phyloP scores from a whole-genome alignment of 2,329 filamentous ascomycete genomes.

The Gaeumannomyces tritici region DNA sequence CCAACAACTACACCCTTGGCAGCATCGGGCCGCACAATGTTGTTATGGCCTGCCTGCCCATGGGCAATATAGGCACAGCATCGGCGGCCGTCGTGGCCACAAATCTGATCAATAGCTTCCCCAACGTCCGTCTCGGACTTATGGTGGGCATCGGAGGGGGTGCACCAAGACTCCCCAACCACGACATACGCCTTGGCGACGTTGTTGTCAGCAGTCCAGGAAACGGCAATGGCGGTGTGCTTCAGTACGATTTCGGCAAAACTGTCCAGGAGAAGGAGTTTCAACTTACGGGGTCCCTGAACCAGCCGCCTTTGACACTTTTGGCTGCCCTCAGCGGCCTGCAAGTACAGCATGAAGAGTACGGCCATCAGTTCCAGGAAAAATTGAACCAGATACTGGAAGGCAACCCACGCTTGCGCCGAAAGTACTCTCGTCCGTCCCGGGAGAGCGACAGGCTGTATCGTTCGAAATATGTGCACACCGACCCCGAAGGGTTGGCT shows the following conservation, averaged over 20 bases:
- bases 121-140: conserved; percentile 18
- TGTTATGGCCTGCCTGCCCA: conserved; percentile 20
- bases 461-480: not conserved
- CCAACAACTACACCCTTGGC: conserved; percentile 22
- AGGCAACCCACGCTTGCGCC: no score
- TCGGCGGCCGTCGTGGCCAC: conserved; percentile 18
- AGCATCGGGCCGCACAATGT: conserved; percentile 23
- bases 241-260: conserved; percentile 10
- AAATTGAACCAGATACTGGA: not conserved
- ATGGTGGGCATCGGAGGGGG: conserved; percentile 26
- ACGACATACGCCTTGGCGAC: conserved; percentile 25
- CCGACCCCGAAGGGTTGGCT: not conserved
- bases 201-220: conserved; percentile 17
- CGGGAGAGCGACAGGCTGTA: not conserved
- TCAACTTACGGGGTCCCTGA: not conserved
- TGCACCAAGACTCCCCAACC: conserved; percentile 18
- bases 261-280: conserved; percentile 7
- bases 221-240: conserved; percentile 10
- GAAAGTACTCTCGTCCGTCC: not conserved
- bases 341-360: not conserved
- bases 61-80: conserved; percentile 14
- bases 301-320: not conserved
- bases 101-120: conserved; percentile 18
- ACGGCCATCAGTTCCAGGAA: conserved; percentile 5
- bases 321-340: not conserved